A percentile compares a stretch with the other conserved stretches of the same genome.
Conservation (phyloP, 495 filamentous ascomycete species). For the Immersiella caudata region DNA sequence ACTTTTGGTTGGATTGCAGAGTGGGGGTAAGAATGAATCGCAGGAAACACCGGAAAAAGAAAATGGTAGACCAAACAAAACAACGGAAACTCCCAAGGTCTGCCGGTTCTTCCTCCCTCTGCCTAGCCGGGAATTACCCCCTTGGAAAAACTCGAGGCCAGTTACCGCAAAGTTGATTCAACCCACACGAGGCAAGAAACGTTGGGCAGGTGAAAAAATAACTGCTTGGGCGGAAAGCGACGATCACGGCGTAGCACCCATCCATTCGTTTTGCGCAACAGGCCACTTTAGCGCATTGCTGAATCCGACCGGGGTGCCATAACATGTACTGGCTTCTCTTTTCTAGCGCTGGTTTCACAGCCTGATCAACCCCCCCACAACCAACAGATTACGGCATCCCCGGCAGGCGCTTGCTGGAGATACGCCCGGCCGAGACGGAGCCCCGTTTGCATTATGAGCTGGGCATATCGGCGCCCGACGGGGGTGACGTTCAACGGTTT, state of each 20-base stretch:
- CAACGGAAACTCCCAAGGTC: background rate
- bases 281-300: conserved; percentile 5
- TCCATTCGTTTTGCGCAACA: conserved; percentile 12
- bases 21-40: conserved; percentile 11
- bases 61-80: conserved; percentile 1
- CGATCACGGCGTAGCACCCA: background rate
- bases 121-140: conserved; percentile 8
- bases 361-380: background rate
- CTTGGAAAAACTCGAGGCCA: conserved; percentile 3
- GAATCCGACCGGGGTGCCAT: background rate
- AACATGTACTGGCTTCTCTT: background rate
- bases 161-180: conserved; percentile 9
- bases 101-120: background rate
- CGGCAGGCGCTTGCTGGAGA: background rate
- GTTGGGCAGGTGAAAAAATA: conserved; percentile 6
- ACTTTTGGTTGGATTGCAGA: background rate
- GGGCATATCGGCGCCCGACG: background rate
- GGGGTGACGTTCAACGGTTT: background rate
- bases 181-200: background rate
- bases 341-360: conserved; percentile 15
- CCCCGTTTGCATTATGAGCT: background rate
- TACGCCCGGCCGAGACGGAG: background rate
- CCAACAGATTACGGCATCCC: background rate
- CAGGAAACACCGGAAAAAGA: conserved; percentile 3
- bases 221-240: background rate